Conservation (phyloP, 1,284 basidiomycete genomes). For the Amylostereum areolatum region DNA sequence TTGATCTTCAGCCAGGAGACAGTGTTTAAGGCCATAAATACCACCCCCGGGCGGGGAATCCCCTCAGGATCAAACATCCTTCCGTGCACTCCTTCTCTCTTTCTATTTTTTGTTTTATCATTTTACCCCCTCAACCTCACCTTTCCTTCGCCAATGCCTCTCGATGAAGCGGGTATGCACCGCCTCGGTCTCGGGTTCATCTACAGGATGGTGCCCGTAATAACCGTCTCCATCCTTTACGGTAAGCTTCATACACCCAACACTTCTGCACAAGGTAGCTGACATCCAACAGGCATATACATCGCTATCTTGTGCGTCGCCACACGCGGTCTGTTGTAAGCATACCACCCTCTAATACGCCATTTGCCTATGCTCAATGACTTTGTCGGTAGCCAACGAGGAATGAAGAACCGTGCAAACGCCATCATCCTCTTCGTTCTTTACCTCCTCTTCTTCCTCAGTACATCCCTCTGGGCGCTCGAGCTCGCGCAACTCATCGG, state of each 20-base stretch:
- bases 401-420: constrained; percentile 3
- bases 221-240: constrained; percentile 9
- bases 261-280: neutral
- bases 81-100: too few species aligned
- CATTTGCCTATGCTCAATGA: too few species aligned
- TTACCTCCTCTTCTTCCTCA: constrained; percentile 7
- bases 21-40: too few species aligned
- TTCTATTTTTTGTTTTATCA: too few species aligned
- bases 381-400: constrained; percentile 5
- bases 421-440: constrained; percentile 3
- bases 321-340: constrained; percentile 6
- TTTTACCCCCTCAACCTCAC: too few species aligned
- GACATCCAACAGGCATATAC: constrained; percentile 5
- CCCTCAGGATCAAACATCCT: too few species aligned
- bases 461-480: constrained; percentile 8
- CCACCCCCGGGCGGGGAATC: too few species aligned
- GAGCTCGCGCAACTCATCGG: constrained; percentile 10
- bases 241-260: neutral
- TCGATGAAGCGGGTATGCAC: constrained; percentile 10
- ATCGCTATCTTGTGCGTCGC: constrained; percentile 9
- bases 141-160: constrained; percentile 1
- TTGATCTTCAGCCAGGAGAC: too few species aligned
- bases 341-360: neutral
- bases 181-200: constrained; percentile 8
- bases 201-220: constrained; percentile 9